These are phyloP conservation scores for Pilobolus umbonatus DNA, from an alignment of 192 early-diverging fungal species.

Conservation along the genomic window DNA sequence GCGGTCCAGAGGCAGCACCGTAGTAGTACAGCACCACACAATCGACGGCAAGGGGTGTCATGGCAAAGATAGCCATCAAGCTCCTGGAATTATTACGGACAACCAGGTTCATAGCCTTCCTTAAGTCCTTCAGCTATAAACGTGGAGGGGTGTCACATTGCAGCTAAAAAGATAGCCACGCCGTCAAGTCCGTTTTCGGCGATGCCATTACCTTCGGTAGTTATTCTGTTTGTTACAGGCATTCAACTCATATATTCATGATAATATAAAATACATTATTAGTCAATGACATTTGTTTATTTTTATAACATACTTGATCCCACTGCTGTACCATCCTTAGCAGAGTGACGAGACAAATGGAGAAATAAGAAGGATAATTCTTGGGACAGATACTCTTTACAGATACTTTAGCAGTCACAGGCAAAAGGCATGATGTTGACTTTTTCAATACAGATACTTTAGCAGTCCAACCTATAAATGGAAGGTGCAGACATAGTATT, in stretches of 20 bases:
- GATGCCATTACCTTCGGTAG: slow-evolving; percentile 5
- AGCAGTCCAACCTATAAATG: too few relatives aligned
- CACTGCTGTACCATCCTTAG: background rate
- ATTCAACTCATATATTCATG: slow-evolving; percentile 6
- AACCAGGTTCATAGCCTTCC: slow-evolving; percentile 1
- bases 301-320: slow-evolving; percentile 6
- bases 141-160: slow-evolving; percentile 7
- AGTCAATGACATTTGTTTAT: background rate
- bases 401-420: too few relatives aligned
- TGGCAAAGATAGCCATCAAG: slow-evolving; percentile 11
- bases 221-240: slow-evolving; percentile 3
- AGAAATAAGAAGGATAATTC: slow-evolving; percentile 3
- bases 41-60: slow-evolving; percentile 6
- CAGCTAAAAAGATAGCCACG: slow-evolving; percentile 1
- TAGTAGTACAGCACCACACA: slow-evolving; percentile 6
- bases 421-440: too few relatives aligned
- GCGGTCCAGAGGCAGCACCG: background rate
- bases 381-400: too few relatives aligned
- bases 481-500: too few relatives aligned
- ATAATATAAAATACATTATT: slow-evolving; percentile 6
- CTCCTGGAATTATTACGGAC: slow-evolving; percentile 10
- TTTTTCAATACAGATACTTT: too few relatives aligned
- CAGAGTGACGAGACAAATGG: slow-evolving; percentile 4
- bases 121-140: slow-evolving; percentile 8
- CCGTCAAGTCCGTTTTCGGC: slow-evolving; percentile 6